Conservation (phyloP, 768 basidiomycete species). For the Termitomyces sp. region DNA sequence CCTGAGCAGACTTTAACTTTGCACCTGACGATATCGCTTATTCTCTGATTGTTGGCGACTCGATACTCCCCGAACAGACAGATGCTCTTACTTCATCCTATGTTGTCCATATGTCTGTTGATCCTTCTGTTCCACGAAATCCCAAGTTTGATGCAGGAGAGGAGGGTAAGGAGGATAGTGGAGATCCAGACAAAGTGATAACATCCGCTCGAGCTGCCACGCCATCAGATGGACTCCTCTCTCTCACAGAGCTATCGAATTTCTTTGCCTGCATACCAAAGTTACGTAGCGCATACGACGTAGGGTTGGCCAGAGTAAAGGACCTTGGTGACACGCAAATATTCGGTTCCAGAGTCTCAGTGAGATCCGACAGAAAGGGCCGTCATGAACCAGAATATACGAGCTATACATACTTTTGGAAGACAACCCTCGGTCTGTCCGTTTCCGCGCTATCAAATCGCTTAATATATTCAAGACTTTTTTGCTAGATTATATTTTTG, state of each 20-base stretch:
- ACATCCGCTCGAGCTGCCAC: conserved; percentile 63
- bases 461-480: neutral
- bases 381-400: conserved; percentile 80
- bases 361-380: conserved; percentile 43
- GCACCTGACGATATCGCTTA: conserved; percentile 80
- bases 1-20: conserved; percentile 79
- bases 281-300: conserved; percentile 68
- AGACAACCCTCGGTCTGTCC: conserved; percentile 65
- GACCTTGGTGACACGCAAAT: conserved; percentile 20
- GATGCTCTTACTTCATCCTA: conserved; percentile 53
- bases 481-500: conserved; percentile 81
- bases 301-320: conserved; percentile 30
- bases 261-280: conserved; percentile 35
- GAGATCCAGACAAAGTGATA: conserved; percentile 67
- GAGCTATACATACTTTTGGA: conserved; percentile 86
- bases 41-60: conserved; percentile 62
- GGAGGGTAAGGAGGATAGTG: conserved; percentile 44
- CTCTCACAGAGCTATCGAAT: conserved; percentile 45
- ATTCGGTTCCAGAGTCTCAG: conserved; percentile 45
- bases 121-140: conserved; percentile 43
- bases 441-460: neutral
- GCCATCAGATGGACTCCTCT: conserved; percentile 65
- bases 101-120: conserved; percentile 68
- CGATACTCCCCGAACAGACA: conserved; percentile 51
- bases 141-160: conserved; percentile 26